phyloP scores from a whole-genome alignment of 2,329 filamentous ascomycete species.

The Microsporum canis region DNA sequence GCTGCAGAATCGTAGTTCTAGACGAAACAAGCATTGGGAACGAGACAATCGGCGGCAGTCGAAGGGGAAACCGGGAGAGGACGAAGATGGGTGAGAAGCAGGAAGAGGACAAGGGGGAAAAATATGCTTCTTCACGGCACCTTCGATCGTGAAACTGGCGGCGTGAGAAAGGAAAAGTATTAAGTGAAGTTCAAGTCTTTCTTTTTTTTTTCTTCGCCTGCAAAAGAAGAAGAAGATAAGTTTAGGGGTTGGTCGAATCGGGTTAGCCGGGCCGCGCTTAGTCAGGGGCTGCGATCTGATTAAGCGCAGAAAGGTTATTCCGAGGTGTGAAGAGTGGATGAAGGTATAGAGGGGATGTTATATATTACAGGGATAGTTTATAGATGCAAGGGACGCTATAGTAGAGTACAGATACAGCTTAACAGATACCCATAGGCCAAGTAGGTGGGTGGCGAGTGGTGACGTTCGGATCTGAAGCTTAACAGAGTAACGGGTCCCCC shows the following conservation, averaged over 20 bases:
- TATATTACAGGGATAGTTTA: background rate
- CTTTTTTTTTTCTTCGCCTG: background rate
- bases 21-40: conserved; percentile 2
- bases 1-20: background rate
- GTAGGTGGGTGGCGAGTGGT: background rate
- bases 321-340: background rate
- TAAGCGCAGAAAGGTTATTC: background rate
- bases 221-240: background rate
- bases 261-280: background rate
- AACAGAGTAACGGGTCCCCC: background rate
- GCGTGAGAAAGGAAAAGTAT: background rate
- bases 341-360: background rate
- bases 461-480: background rate
- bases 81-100: background rate
- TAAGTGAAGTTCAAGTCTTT: background rate
- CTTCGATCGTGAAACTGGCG: background rate
- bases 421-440: background rate
- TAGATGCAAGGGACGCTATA: background rate
- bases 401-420: background rate
- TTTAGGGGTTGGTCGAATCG: background rate
- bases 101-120: background rate
- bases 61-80: background rate
- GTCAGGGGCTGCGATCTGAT: conserved; percentile 1
- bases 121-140: background rate
- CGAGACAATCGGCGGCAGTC: background rate